Percentiles rank a stretch among this genome's conserved stretches.
phyloP scores from a whole-genome alignment of 1,139 yeast species.

The Candida albicans region DNA sequence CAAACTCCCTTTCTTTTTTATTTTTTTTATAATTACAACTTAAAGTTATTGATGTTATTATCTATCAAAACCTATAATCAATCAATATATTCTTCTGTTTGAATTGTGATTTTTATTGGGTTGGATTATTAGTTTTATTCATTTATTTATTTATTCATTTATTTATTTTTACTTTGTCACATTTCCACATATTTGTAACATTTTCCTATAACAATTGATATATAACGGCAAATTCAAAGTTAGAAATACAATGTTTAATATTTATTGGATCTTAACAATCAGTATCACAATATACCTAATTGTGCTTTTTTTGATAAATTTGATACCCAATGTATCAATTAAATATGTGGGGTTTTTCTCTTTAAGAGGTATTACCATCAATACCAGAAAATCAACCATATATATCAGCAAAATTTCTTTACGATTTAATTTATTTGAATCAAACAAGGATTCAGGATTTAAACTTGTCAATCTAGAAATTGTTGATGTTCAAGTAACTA shows the following conservation, averaged over 20 bases:
- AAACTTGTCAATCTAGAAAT: conserved; percentile 35
- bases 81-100: too few species aligned
- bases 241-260: conserved; percentile 4
- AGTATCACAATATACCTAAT: conserved; percentile 19
- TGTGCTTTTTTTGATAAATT: conserved; percentile 25
- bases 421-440: conserved; percentile 27
- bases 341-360: conserved; percentile 41
- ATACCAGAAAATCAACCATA: conserved; percentile 18
- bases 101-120: too few species aligned
- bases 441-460: conserved; percentile 25
- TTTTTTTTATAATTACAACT: too few species aligned
- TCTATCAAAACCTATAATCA: too few species aligned
- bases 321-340: conserved; percentile 34
- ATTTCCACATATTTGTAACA: not conserved
- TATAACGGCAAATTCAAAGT: not conserved
- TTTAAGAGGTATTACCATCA: conserved; percentile 29
- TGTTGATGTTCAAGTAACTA: conserved; percentile 24
- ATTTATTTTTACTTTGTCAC: too few species aligned
- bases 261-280: conserved; percentile 7
- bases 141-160: too few species aligned
- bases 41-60: too few species aligned
- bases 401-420: conserved; percentile 25
- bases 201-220: not conserved
- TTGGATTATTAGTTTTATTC: too few species aligned
- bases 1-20: too few species aligned